Base-by-base conservation (phyloP, 164 flowering plant species). In the Vitis amurensis region DNA sequence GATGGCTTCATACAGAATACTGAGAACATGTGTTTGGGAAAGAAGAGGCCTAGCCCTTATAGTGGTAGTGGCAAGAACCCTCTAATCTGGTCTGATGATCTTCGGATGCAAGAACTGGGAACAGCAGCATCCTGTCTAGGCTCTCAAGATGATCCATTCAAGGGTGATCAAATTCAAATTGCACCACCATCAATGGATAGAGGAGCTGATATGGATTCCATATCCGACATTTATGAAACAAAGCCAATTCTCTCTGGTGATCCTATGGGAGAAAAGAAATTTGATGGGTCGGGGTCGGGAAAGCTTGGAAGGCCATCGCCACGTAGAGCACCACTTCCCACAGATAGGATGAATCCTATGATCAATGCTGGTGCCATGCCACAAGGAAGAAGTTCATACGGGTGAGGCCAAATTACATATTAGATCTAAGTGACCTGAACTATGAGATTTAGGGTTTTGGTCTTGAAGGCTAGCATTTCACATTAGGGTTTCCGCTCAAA, bases 281-380 rank as follows among this genome's bases (percentile, higher is more conserved):
- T 70, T 17, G 90, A 86, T 7, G 76, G 71, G 4, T 53, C 77
- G 2, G 76, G 71, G 3, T 53, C 77, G 2, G 27, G 73, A 0
- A 87, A 89, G 83, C 83, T 88, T 27, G 91, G 90, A 61, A 84
- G 95, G 85, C 89, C 92, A 17, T 92, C 98, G 1, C 91, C 98
- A 7, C 69, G 87, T 71, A 82, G 91, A 73, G 74, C 73, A 30
- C 68, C 79, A 2, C 72, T 77, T 56, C 55, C 68, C 3, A 17
- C 57, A 1, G 84, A 85, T 14, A 80, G 85, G 75, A 68, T 81
- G 70, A 85, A 71, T 68, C 79, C 87, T 59, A 81, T 84, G 82
- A 85, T 75, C 68, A 86, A 73, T 58, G 52, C 74, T 10, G 80
- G 83, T 57, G 73, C 58, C 66, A 53, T 76, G 75, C 31, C 84